Base-by-base conservation (phyloP, 2,329 filamentous ascomycete genomes). In the Grosmannia serpens region DNA sequence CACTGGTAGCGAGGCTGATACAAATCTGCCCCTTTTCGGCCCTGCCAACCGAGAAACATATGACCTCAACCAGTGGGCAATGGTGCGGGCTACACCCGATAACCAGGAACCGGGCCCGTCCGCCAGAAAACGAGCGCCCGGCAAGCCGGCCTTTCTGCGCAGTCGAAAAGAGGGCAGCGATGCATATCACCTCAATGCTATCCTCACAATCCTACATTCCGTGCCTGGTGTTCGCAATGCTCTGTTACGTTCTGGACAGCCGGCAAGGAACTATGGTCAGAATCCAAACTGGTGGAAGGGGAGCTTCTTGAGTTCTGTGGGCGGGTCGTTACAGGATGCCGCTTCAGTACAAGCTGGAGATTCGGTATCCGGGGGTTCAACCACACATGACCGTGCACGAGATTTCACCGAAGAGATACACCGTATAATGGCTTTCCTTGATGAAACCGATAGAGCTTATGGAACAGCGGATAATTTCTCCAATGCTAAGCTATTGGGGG, bases 211-310 rank as follows among this genome's bases (percentile, higher is more conserved):
- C 9, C 73, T 81, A 46, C 79, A 85, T 64, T 73, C 79, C 58
- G 85, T 86, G 27, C 83, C 83, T 1, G 68, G 82, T 0, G 75
- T 75, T 1, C 76, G 82, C 56, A 84, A 85, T 62, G 70, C 77
- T 3, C 70, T 86, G 15, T 72, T 86, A 3, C 67, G 70, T 27
- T 70, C 69, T 11, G 76, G 76, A 1, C 57, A 66, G 4, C 67
- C 74, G 6, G 70, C 74, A 2, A 64, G 70, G 1, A 75, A 71
- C 38, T 86, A 85, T 62, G 82, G 82, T 1, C 74, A 78, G 62
- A 75, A 81, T 62, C 71, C 70, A 15, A 76, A 81, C 60, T 86
- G 83, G 83, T 86, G 83, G 83, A 78, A 75, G 61, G 83, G 83
- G 62, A 75, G 5, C 49, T 22, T n/a, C 20, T 61, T 61, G 8